Percentiles rank a stretch among this genome's conserved stretches.
phyloP scores from a whole-genome alignment of 768 basidiomycete species.

The Podaxis rugospora region DNA sequence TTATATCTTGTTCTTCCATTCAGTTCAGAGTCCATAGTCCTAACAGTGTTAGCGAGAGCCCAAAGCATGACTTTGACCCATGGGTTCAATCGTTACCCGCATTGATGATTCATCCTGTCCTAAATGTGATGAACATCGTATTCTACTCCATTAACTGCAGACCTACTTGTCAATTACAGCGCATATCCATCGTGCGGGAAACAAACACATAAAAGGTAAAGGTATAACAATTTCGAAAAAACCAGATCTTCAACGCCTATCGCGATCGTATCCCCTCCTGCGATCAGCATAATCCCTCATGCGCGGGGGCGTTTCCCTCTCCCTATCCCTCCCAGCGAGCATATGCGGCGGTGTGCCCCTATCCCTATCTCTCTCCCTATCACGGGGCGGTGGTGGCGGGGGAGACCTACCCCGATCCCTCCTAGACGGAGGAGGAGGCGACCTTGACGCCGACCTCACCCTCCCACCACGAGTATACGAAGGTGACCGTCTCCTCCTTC shows the following conservation, averaged over 20 bases:
- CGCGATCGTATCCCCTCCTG: slow-evolving; percentile 6
- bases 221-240: not conserved
- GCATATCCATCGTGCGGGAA: not conserved
- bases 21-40: too few species aligned
- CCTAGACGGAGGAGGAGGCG: slow-evolving; percentile 18
- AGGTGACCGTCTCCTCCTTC: slow-evolving; percentile 9
- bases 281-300: slow-evolving; percentile 1
- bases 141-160: too few species aligned
- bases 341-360: slow-evolving; percentile 6
- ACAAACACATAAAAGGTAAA: not conserved
- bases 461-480: slow-evolving; percentile 10
- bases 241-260: slow-evolving; percentile 1
- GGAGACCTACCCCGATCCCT: slow-evolving; percentile 14
- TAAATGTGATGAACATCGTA: too few species aligned
- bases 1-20: too few species aligned
- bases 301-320: slow-evolving; percentile 8
- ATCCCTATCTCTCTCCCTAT: slow-evolving; percentile 13
- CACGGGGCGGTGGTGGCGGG: slow-evolving; percentile 12
- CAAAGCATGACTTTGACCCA: too few species aligned
- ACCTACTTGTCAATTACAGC: not conserved
- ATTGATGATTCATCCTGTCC: too few species aligned
- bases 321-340: slow-evolving; percentile 4
- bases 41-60: too few species aligned
- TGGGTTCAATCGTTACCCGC: too few species aligned
- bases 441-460: slow-evolving; percentile 13